Evolutionary conservation across 257 asterid species (phyloP).

Genomic region (Catharanthus roseus): DNA sequence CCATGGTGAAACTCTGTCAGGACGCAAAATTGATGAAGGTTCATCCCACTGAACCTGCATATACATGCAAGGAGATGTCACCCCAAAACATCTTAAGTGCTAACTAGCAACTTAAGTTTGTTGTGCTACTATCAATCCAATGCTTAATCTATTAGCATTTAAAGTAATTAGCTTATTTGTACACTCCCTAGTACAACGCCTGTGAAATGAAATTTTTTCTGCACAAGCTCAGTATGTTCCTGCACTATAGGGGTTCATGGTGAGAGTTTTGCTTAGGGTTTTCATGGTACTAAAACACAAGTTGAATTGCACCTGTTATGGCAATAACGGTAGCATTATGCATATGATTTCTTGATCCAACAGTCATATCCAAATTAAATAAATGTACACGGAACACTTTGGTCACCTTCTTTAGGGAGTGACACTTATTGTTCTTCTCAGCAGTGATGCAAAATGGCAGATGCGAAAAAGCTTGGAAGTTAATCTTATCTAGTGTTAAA

Average conservation of each 20-base stretch:
- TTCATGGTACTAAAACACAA: neutral
- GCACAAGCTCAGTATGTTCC: neutral
- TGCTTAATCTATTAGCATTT: neutral
- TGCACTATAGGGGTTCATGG: neutral
- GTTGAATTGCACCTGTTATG: neutral
- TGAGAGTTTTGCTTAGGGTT: neutral
- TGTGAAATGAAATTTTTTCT: neutral
- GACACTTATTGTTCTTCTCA: neutral
- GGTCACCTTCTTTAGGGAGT: too few relatives aligned
- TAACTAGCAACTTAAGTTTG: neutral
- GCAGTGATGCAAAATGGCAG: neutral
- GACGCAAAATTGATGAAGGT: conserved; percentile 79
- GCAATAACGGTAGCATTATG: neutral
- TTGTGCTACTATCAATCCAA: neutral
- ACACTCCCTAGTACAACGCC: neutral
- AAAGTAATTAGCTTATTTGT: neutral
- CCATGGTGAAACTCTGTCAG: conserved; percentile 91
- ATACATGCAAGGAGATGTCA: neutral
- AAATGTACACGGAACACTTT: neutral
- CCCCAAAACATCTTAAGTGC: neutral
- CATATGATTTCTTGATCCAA: neutral
- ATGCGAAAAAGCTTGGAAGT: neutral
- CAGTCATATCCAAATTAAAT: neutral
- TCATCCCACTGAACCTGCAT: conserved; percentile 99
- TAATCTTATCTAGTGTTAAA: neutral